These are phyloP conservation scores for Trametes polyzona DNA, from an alignment of 1,284 basidiomycete genomes.

Conservation along the genomic window DNA sequence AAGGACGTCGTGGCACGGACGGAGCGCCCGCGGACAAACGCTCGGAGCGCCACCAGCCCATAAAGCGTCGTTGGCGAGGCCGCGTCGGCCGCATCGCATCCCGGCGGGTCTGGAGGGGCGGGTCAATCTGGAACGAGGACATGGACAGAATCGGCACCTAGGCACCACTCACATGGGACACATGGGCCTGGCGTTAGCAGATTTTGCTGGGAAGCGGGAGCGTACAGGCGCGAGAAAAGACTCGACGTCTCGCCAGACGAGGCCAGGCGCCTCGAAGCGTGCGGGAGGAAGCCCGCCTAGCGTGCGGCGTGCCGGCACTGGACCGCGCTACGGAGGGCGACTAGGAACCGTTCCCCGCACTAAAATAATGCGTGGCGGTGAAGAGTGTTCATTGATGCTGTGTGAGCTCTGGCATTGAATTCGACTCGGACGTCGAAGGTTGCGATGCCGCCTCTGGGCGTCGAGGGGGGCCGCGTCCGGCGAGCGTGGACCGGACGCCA, in stretches of 20 bases:
- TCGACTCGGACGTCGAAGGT: neutral
- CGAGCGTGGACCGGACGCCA: neutral
- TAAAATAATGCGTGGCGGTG: conserved; percentile 8
- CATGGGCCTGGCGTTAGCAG: neutral
- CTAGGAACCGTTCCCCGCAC: conserved; percentile 4
- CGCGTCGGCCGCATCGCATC: conserved; percentile 1
- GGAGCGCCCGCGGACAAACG: conserved; percentile 11
- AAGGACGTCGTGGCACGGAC: conserved; percentile 9
- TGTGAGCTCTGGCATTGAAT: conserved; percentile 2
- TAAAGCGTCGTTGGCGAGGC: neutral
- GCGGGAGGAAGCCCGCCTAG: conserved; percentile 6
- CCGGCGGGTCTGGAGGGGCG: conserved; percentile 6
- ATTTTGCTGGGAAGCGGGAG: conserved; percentile 5
- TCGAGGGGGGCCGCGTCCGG: neutral
- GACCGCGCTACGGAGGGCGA: neutral
- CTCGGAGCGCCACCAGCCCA: conserved; percentile 9
- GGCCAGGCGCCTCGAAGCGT: conserved; percentile 5
- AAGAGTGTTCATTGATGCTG: conserved; percentile 1
- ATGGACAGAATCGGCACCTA: neutral
- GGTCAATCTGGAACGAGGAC: neutral
- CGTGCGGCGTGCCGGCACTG: conserved; percentile 2
- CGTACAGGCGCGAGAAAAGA: conserved; percentile 7
- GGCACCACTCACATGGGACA: conserved; percentile 2
- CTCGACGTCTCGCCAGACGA: neutral
- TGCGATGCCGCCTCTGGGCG: neutral